Percentiles rank a stretch among this genome's conserved stretches.
These are phyloP conservation scores for Thraustochytrium sp. DNA, from an alignment of 352 stramenopile genomes.

Conservation along the genomic window DNA sequence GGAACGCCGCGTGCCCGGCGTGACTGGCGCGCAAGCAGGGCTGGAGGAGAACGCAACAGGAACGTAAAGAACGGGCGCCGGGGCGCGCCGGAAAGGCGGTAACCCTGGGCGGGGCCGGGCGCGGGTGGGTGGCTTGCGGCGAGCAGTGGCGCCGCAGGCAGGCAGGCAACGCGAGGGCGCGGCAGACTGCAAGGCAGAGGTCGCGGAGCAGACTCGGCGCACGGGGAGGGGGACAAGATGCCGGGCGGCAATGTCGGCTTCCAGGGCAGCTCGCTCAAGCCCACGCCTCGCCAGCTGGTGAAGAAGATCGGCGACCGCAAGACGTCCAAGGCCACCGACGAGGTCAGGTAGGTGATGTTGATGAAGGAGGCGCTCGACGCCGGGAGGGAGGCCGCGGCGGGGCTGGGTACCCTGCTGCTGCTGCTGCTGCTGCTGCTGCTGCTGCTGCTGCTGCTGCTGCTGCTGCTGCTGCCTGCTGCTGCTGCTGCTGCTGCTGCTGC, in stretches of 20 bases:
- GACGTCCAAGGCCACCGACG: neutral
- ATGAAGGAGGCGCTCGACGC: neutral
- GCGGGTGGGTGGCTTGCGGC: neutral
- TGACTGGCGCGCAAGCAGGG: too few species aligned
- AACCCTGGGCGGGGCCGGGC: too few species aligned
- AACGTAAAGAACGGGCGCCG: too few species aligned
- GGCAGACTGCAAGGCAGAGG: neutral
- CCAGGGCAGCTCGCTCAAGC: conserved; percentile 20
- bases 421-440: neutral
- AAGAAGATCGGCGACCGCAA: neutral
- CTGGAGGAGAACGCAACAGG: too few species aligned
- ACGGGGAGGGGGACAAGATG: conserved; percentile 7
- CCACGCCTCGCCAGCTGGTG: neutral
- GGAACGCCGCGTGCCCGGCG: too few species aligned
- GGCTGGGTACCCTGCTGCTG: neutral
- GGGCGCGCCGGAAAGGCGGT: too few species aligned
- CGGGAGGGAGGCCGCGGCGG: too few species aligned
- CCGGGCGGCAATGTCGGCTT: conserved; percentile 21
- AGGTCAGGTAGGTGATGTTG: neutral
- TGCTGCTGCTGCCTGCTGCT: neutral
- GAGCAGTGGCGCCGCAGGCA: neutral
- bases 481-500: neutral
- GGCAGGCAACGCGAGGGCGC: neutral
- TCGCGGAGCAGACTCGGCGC: neutral
- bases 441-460: neutral